Percentiles rank a stretch among this genome's conserved stretches.
Evolutionary conservation across 108 stramenopile genomes (phyloP).

Genomic region (Fistulifera pelliculosa): DNA sequence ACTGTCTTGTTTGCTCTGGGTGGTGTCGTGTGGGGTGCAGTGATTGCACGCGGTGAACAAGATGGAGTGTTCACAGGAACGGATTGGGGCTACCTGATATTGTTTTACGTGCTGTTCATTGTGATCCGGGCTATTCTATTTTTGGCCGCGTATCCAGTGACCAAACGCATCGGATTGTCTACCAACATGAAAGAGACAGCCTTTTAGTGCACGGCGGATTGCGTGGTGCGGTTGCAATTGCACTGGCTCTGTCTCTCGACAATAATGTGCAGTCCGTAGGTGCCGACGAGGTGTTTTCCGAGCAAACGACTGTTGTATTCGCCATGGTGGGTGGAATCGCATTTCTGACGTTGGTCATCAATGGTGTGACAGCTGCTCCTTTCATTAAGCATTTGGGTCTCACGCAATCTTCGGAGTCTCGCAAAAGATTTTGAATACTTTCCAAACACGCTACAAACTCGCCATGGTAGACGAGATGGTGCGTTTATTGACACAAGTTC

Average conservation of each 20-base stretch:
- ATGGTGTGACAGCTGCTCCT: slow-evolving; percentile 45
- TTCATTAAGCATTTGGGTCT: slow-evolving; percentile 43
- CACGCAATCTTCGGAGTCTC: slow-evolving; percentile 35
- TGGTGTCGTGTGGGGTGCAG: slow-evolving; percentile 69
- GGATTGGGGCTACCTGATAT: slow-evolving; percentile 43
- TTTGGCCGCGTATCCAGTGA: slow-evolving; percentile 38
- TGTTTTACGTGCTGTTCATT: slow-evolving; percentile 29
- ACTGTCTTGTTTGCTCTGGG: slow-evolving; percentile 87
- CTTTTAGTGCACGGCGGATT: slow-evolving; percentile 50
- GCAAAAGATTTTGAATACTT: slow-evolving; percentile 35
- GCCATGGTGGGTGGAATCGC: slow-evolving; percentile 45
- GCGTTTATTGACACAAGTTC: slow-evolving; percentile 28
- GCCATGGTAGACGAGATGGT: slow-evolving; percentile 31
- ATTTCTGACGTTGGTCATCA: slow-evolving; percentile 42
- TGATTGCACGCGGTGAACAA: slow-evolving; percentile 19
- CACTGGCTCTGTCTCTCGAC: slow-evolving; percentile 31
- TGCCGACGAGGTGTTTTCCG: slow-evolving; percentile 5
- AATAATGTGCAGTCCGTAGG: slow-evolving; percentile 12
- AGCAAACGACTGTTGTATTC: slow-evolving; percentile 22
- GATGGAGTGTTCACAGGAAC: slow-evolving; percentile 19
- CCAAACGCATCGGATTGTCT: slow-evolving; percentile 28
- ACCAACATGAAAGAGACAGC: slow-evolving; percentile 25
- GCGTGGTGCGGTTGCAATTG: slow-evolving; percentile 46
- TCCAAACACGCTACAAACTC: slow-evolving; percentile 9
- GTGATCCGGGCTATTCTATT: slow-evolving; percentile 43